Conservation (phyloP, 495 filamentous ascomycete genomes). For the Aspergillus asperescens region DNA sequence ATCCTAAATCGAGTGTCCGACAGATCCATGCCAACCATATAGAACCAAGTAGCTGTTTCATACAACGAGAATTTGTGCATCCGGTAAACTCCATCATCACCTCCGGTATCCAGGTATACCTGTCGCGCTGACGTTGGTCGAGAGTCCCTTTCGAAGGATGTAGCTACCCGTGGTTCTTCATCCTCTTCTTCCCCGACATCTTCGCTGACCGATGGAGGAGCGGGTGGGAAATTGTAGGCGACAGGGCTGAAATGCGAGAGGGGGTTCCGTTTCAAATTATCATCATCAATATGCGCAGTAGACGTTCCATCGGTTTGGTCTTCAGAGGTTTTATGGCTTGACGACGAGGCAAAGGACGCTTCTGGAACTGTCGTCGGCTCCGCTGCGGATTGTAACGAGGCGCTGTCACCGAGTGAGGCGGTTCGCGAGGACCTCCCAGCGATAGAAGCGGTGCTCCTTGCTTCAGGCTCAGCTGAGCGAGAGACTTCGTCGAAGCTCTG, state of each 20-base stretch:
- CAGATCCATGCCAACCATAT: constrained; percentile 87
- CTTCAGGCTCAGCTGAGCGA: constrained; percentile 17
- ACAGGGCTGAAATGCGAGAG: constrained; percentile 22
- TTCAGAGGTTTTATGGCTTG: constrained; percentile 15
- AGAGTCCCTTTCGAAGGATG: constrained; percentile 41
- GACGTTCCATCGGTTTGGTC: constrained; percentile 10
- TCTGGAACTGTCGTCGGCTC: constrained; percentile 11
- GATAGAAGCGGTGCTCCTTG: constrained; percentile 2
- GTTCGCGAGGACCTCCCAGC: constrained; percentile 16
- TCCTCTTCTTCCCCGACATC: constrained; percentile 33
- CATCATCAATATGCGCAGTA: constrained; percentile 12
- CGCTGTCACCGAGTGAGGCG: constrained; percentile 16
- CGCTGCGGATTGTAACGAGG: constrained; percentile 6
- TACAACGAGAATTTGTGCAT: constrained; percentile 97
- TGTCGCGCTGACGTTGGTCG: constrained; percentile 37
- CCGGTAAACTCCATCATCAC: constrained; percentile 66
- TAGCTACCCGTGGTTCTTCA: constrained; percentile 40
- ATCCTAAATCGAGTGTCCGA: constrained; percentile 84
- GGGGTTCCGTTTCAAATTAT: constrained; percentile 15
- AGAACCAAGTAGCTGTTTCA: constrained; percentile 87
- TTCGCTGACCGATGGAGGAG: constrained; percentile 21
- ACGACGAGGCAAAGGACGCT: constrained; percentile 11
- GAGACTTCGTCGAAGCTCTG: constrained; percentile 39
- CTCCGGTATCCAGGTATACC: constrained; percentile 50
- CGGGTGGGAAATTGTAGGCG: constrained; percentile 24